Evolutionary conservation across 2,329 filamentous ascomycete genomes (phyloP).

Genomic region (Ophiostoma ulmi): DNA sequence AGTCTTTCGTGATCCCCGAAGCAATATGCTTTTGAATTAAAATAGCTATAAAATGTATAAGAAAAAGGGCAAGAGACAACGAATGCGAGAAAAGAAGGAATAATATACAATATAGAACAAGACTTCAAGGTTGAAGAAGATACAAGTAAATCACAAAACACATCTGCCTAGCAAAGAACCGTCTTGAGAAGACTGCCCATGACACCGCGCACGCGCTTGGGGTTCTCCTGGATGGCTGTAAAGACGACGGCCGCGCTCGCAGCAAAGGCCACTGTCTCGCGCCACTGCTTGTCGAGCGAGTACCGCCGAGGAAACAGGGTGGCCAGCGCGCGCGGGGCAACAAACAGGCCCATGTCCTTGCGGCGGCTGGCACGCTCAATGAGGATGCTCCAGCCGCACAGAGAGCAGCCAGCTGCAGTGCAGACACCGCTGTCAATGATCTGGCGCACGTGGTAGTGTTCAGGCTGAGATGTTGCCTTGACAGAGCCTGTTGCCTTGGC

Average conservation of each 20-base stretch:
- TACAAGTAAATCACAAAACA: not conserved
- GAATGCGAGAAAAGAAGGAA: not conserved
- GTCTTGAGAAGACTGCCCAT: conserved; percentile 56
- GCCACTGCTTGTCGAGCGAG: conserved; percentile 55
- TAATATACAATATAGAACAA: not conserved
- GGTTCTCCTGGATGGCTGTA: conserved; percentile 59
- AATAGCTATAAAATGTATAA: not conserved
- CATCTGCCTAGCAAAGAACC: conserved; percentile 37
- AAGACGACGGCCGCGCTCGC: conserved; percentile 65
- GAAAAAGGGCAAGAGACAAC: not conserved
- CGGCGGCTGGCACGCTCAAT: conserved; percentile 61
- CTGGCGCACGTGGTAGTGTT: conserved; percentile 38
- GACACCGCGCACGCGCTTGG: conserved; percentile 59
- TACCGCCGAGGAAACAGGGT: conserved; percentile 70
- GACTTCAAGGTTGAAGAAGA: not conserved
- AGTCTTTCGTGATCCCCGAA: not conserved
- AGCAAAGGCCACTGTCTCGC: conserved; percentile 62
- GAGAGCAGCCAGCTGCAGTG: conserved; percentile 63
- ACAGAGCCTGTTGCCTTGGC: not conserved
- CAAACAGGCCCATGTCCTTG: conserved; percentile 74
- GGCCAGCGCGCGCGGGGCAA: conserved; percentile 70
- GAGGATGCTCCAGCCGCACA: conserved; percentile 79
- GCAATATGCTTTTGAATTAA: not conserved
- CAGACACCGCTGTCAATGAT: conserved; percentile 60
- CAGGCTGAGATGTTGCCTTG: not conserved